phyloP scores from a whole-genome alignment of 257 asterid genomes.

The Nicotiana attenuata region DNA sequence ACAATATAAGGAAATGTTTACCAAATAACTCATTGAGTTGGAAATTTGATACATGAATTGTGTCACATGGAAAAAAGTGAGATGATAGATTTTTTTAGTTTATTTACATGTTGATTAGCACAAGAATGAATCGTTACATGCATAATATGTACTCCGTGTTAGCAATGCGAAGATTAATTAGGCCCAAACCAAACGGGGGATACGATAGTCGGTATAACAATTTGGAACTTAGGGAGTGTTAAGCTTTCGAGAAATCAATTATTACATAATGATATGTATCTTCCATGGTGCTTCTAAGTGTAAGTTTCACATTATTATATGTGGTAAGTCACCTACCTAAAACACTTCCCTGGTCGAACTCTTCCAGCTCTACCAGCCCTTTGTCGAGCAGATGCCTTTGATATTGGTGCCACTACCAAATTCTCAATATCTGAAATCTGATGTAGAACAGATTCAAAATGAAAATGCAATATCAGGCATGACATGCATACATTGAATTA shows the following conservation, averaged over 20 bases:
- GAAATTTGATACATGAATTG: not conserved
- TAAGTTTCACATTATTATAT: not conserved
- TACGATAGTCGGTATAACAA: not conserved
- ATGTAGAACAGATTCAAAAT: slow-evolving; percentile 17
- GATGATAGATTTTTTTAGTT: not conserved
- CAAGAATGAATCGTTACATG: not conserved
- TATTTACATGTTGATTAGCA: not conserved
- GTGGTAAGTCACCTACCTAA: slow-evolving; percentile 45
- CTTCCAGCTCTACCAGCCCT: slow-evolving; percentile 99
- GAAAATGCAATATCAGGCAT: not conserved
- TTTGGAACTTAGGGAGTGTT: not conserved
- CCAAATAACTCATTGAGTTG: not conserved
- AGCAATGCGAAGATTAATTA: not conserved
- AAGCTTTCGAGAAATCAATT: not conserved
- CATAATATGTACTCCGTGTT: not conserved
- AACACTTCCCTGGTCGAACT: slow-evolving; percentile 95
- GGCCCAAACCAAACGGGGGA: not conserved
- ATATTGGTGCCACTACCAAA: slow-evolving; percentile 88
- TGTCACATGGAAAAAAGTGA: not conserved
- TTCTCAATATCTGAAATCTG: slow-evolving; percentile 90
- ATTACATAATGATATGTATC: not conserved
- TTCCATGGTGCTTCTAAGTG: not conserved
- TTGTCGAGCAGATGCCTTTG: slow-evolving; percentile 94
- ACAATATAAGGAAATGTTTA: not conserved
- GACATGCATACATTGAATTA: not conserved